These are phyloP conservation scores for Lycium barbarum DNA, from an alignment of 257 asterid species.

Conservation along the genomic window DNA sequence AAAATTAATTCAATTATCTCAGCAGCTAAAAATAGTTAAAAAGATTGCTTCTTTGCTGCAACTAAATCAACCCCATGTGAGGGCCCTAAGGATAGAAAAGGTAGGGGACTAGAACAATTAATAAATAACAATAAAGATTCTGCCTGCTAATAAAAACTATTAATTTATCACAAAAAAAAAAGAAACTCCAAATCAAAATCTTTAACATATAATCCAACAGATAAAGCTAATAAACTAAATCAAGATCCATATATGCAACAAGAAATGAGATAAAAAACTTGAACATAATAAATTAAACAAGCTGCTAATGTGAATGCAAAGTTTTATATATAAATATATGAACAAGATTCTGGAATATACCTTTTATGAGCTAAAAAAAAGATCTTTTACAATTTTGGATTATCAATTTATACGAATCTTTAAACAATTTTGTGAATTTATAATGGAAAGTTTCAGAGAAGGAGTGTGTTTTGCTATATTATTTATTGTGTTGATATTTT, in stretches of 20 bases:
- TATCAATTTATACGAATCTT: not conserved
- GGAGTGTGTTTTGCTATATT: not conserved
- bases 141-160: not conserved
- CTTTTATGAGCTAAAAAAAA: not conserved
- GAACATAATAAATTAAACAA: constrained; percentile 3
- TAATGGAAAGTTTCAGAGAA: not conserved
- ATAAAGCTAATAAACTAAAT: not conserved
- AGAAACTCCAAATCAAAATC: not conserved
- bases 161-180: not conserved
- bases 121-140: not conserved
- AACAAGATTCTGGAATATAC: constrained; percentile 21
- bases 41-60: not conserved
- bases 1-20: too few relatives aligned
- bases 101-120: not conserved
- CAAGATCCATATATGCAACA: not conserved
- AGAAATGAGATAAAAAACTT: not conserved
- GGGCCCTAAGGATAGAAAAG: not conserved
- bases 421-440: constrained; percentile 8
- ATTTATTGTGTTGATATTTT: not conserved
- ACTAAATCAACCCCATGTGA: not conserved
- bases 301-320: not conserved
- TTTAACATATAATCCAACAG: not conserved
- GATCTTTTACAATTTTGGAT: not conserved
- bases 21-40: too few relatives aligned
- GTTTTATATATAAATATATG: not conserved